A percentile compares a stretch with the other conserved stretches of the same genome.
Evolutionary conservation across 495 filamentous ascomycete species (phyloP).

Genomic region (Hyaloscypha finlandica): DNA sequence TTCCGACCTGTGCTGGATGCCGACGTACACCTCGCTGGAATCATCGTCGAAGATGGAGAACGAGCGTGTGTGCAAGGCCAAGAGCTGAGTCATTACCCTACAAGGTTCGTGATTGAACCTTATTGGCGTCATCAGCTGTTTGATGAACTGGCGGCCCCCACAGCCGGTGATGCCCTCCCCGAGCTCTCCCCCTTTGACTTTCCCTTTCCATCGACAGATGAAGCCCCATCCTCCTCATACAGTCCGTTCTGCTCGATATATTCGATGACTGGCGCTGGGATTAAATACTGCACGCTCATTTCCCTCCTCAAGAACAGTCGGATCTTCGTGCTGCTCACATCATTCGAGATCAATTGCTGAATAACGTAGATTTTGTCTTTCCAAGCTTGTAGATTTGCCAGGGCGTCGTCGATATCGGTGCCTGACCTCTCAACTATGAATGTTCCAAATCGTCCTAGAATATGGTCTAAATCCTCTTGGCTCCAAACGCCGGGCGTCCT

Average conservation of each 20-base stretch:
- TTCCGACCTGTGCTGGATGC: neutral
- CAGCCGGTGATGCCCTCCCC: constrained; percentile 21
- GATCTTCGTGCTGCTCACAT: constrained; percentile 88
- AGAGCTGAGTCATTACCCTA: neutral
- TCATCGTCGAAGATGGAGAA: neutral
- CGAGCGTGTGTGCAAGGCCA: neutral
- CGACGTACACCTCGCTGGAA: neutral
- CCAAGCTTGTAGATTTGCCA: constrained; percentile 69
- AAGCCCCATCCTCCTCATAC: constrained; percentile 64
- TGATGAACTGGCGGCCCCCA: constrained; percentile 4
- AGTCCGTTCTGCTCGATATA: constrained; percentile 78
- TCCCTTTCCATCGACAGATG: constrained; percentile 33
- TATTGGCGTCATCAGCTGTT: constrained; percentile 7
- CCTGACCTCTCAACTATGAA: constrained; percentile 90
- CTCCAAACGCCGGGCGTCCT: constrained; percentile 70
- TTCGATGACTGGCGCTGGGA: constrained; percentile 66
- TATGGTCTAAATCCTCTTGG: constrained; percentile 78
- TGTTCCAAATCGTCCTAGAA: constrained; percentile 81
- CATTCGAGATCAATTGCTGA: constrained; percentile 85
- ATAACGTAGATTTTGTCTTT: constrained; percentile 78
- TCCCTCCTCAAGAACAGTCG: constrained; percentile 79
- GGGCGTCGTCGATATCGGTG: constrained; percentile 84
- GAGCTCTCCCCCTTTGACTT: constrained; percentile 35
- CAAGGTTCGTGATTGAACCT: neutral
- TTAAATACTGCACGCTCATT: constrained; percentile 65